These are phyloP conservation scores for Globisporangium iwayamae DNA, from an alignment of 352 stramenopile genomes.

Conservation along the genomic window DNA sequence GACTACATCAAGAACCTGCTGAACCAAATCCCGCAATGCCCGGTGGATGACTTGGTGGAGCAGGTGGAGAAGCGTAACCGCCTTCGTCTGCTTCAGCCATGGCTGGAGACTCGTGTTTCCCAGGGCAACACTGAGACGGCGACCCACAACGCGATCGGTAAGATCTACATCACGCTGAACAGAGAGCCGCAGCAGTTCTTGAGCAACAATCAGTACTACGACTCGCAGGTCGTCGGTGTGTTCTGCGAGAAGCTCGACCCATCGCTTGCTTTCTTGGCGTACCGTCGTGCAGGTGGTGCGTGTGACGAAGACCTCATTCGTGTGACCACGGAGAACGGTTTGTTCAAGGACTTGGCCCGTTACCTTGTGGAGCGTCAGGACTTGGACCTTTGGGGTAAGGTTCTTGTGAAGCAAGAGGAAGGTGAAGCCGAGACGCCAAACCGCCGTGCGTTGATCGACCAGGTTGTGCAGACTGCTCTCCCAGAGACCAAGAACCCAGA, in stretches of 20 bases:
- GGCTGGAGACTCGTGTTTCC: constrained; percentile 98
- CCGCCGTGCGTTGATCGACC: constrained; percentile 96
- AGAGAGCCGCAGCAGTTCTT: constrained; percentile 99
- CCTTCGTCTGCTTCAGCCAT: constrained; percentile 97
- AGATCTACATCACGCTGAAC: constrained; percentile 99
- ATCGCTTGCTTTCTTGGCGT: constrained; percentile 98
- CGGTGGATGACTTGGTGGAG: constrained; percentile 98
- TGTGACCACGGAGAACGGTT: constrained; percentile 97
- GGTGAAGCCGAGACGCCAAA: constrained; percentile 89
- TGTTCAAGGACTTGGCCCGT: constrained; percentile 99
- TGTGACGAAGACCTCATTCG: constrained; percentile 99
- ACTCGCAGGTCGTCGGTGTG: constrained; percentile 97
- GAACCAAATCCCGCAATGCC: constrained; percentile 94
- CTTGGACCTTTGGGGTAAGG: constrained; percentile 98
- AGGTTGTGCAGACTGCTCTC: constrained; percentile 99
- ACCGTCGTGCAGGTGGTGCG: constrained; percentile 97
- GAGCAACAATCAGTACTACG: constrained; percentile 99
- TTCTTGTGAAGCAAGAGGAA: constrained; percentile 91
- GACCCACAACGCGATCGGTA: constrained; percentile 99
- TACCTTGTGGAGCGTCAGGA: constrained; percentile 99
- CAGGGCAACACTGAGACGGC: constrained; percentile 98
- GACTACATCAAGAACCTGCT: constrained; percentile 99
- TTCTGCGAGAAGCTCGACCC: constrained; percentile 99
- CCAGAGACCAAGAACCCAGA: constrained; percentile 98
- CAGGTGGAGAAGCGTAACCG: constrained; percentile 99